Conservation (phyloP, 768 basidiomycete genomes). For the Collybiopsis confluens region DNA sequence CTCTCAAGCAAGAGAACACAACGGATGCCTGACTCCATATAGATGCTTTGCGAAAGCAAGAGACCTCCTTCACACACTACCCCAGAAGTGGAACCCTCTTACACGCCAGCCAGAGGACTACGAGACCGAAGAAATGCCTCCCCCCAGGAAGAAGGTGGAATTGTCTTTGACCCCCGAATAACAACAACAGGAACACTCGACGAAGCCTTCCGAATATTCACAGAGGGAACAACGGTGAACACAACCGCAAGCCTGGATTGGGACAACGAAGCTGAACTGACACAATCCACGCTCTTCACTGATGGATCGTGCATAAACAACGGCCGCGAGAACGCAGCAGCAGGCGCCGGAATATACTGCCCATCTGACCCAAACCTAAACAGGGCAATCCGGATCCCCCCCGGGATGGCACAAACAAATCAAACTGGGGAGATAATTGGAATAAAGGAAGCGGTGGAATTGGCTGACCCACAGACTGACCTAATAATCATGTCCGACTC, state of each 20-base stretch:
- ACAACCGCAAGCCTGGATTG: background rate
- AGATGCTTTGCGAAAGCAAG: slow-evolving; percentile 12
- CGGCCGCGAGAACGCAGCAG: slow-evolving; percentile 11
- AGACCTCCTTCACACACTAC: slow-evolving; percentile 13
- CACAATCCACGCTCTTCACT: slow-evolving; percentile 1
- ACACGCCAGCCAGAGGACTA: slow-evolving; percentile 9
- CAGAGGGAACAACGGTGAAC: background rate
- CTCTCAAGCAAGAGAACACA: background rate
- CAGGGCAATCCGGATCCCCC: slow-evolving; percentile 2
- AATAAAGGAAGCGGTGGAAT: slow-evolving; percentile 2
- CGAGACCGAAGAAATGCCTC: background rate
- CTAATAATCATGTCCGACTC: slow-evolving; percentile 9
- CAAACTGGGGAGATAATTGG: slow-evolving; percentile 13
- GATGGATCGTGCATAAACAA: slow-evolving; percentile 16
- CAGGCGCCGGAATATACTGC: slow-evolving; percentile 11
- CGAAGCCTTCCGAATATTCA: slow-evolving; percentile 10
- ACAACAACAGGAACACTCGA: background rate
- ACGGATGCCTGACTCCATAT: slow-evolving; percentile 14
- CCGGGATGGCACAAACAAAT: slow-evolving; percentile 7
- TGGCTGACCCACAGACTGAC: background rate
- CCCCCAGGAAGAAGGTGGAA: background rate
- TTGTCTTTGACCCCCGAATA: background rate
- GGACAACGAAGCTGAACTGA: background rate
- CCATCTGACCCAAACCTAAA: background rate
- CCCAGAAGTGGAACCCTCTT: slow-evolving; percentile 18